Evolutionary conservation across 2,329 filamentous ascomycete species (phyloP), one percentile per base, ranked within the genome.

Genomic region (Neopestalotiopsis sp.): DNA sequence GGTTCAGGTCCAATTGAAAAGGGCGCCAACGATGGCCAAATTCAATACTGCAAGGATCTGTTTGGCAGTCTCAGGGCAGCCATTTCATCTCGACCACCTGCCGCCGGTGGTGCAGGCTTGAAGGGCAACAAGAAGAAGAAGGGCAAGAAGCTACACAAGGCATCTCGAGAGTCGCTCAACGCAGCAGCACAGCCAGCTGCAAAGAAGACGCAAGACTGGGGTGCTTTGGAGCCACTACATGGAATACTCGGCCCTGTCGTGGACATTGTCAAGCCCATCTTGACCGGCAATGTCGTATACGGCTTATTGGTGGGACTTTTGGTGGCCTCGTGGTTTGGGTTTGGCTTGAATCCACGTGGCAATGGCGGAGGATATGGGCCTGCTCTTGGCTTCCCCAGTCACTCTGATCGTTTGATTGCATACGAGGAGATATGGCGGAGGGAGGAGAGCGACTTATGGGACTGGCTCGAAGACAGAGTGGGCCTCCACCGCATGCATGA

Each of bases 341-440:
- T 89, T 69, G 88, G 89, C 1, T 82, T 84, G 66, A 82, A 79
- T 13, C 80, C 81, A 12, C 79, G 81, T 72, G 78, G 78, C 66
- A 77, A 76, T 61, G 76, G 80, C 24, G 72, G 78, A 38, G 76
- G 78, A 1, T 84, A 80, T 68, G 80, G 81, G 7, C 79, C 78
- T 58, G 80, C 81, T 5, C 73, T 83, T 68, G 79, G 79, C 2
- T 84, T 81, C 74, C 71, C 82, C 71, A 74, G 79, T 75, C 82
- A 82, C 32, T 87, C 92, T 0, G 90, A 95, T 67, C 89, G 94
- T 5, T 82, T 94, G 17, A 90, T 92, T 2, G 94, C 93, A 0
- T 98, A 98, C 78, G 95, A 98, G 73, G 93, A 97, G 81, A 92
- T 98, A 76, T 99, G 95, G 95, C 87, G 90, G 45, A 86, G 89